Evolutionary conservation across 306 rosid genomes (phyloP).

Genomic region (Cicer bijugum): DNA sequence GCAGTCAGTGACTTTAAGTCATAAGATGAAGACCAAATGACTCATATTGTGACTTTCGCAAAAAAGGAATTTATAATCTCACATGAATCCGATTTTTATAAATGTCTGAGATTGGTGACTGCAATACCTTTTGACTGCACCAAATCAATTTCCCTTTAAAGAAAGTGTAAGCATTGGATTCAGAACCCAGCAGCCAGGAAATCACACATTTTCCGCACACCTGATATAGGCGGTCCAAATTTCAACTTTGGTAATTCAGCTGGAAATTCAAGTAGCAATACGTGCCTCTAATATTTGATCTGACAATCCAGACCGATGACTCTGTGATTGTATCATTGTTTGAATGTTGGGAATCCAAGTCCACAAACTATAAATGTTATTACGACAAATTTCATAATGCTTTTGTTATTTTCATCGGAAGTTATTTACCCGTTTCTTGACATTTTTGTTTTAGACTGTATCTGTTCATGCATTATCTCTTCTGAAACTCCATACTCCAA

Average conservation of each 20-base stretch:
- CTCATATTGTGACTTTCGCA: neutral
- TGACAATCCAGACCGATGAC: neutral
- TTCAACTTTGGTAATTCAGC: neutral
- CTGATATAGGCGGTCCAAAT: neutral
- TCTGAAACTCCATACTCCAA: slow-evolving; percentile 2
- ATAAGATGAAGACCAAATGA: neutral
- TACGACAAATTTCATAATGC: neutral
- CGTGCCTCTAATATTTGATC: neutral
- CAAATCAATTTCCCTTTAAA: neutral
- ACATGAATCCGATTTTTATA: neutral
- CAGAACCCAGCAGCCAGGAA: neutral
- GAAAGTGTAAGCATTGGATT: neutral
- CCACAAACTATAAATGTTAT: neutral
- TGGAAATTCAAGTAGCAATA: neutral
- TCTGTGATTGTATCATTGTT: neutral
- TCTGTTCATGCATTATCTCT: neutral
- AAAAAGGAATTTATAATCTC: neutral
- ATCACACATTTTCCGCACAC: neutral
- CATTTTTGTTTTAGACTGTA: slow-evolving; percentile 6
- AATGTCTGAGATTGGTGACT: neutral
- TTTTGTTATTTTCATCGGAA: slow-evolving; percentile 7
- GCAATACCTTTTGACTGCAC: neutral
- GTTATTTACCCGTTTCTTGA: slow-evolving; percentile 1
- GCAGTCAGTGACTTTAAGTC: neutral
- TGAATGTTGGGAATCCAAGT: neutral